phyloP scores from a whole-genome alignment of 1,284 basidiomycete species.

The Rhodotorula sp. region DNA sequence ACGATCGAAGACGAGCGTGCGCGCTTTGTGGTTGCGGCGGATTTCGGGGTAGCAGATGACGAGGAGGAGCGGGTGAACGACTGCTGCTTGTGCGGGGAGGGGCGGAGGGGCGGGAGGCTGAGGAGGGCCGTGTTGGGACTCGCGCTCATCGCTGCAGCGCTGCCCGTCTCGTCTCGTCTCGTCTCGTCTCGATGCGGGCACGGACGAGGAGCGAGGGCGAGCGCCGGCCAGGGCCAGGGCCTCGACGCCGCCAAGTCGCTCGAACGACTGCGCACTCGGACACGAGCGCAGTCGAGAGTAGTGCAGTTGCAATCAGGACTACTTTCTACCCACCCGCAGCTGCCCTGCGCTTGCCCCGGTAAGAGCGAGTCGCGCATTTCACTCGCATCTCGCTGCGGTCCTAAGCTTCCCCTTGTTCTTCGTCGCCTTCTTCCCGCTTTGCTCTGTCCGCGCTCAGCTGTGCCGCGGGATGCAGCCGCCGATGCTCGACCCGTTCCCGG shows the following conservation, averaged over 20 bases:
- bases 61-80: constrained; percentile 9
- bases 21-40: constrained; percentile 19
- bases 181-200: no score
- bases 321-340: neutral
- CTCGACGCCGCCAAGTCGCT: no score
- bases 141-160: constrained; percentile 6
- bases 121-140: constrained; percentile 18
- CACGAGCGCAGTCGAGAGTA: no score
- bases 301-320: no score
- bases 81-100: constrained; percentile 18
- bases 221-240: neutral
- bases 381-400: no score
- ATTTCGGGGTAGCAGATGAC: neutral
- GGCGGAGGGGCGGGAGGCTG: constrained; percentile 26
- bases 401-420: neutral
- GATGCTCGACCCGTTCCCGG: constrained; percentile 8
- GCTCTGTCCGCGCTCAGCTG: no score
- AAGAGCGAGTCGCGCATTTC: neutral
- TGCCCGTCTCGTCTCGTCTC: no score
- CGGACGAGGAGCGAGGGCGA: neutral
- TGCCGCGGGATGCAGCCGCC: neutral
- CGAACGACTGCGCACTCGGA: no score
- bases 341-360: no score
- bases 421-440: neutral
- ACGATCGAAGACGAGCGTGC: constrained; percentile 46